Conservation (phyloP, 371 early-diverging fungal genomes). For the Mucor racemosus region DNA sequence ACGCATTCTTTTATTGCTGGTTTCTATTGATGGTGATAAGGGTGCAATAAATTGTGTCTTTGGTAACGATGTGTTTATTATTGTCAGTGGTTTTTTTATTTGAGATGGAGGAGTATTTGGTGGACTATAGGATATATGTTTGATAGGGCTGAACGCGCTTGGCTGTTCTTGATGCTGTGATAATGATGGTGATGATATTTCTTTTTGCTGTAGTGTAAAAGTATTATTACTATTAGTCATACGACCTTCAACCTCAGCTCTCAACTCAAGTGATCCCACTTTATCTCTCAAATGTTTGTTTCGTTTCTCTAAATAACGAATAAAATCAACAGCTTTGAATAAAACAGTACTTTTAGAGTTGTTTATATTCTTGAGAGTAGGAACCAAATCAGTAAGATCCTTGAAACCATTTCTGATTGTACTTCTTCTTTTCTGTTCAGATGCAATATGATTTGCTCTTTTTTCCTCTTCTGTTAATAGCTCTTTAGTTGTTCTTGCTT, state of each 20-base stretch:
- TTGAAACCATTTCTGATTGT: constrained; percentile 87
- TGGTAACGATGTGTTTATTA: neutral
- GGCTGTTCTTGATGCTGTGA: neutral
- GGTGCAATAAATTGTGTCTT: neutral
- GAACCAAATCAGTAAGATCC: constrained; percentile 80
- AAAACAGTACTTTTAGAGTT: constrained; percentile 61
- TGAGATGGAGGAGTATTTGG: neutral
- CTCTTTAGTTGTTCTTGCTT: constrained; percentile 43
- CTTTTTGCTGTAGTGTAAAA: constrained; percentile 5
- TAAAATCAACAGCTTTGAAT: constrained; percentile 60
- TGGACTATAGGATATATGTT: constrained; percentile 1
- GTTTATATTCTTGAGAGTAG: constrained; percentile 66
- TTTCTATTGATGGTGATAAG: neutral
- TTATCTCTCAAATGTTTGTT: constrained; percentile 55
- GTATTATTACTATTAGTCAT: constrained; percentile 1
- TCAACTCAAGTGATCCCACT: constrained; percentile 47
- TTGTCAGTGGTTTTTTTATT: neutral
- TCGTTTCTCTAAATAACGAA: constrained; percentile 47
- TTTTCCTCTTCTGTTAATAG: constrained; percentile 87
- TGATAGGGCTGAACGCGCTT: neutral
- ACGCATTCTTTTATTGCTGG: neutral
- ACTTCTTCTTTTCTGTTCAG: constrained; percentile 88
- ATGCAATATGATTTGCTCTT: constrained; percentile 87
- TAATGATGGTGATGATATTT: neutral
- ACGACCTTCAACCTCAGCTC: constrained; percentile 37